Conservation (phyloP, 1,139 yeast species). For the Candida tetrigidarum region DNA sequence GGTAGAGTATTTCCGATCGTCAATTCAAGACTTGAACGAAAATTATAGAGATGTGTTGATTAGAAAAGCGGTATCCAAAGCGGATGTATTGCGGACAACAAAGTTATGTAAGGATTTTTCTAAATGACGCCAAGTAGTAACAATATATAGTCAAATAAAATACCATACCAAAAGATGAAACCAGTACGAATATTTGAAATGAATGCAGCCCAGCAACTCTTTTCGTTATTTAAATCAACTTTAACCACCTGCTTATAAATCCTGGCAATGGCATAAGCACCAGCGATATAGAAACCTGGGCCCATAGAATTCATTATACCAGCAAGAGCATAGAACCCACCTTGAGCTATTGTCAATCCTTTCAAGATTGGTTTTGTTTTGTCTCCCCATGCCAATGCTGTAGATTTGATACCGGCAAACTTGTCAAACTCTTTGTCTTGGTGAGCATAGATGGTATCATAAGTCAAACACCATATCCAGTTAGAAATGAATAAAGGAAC, state of each 20-base stretch:
- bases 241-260: slow-evolving; percentile 64
- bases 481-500: slow-evolving; percentile 77
- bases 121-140: slow-evolving; percentile 48
- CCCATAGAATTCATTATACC: slow-evolving; percentile 87
- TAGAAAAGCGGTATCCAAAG: slow-evolving; percentile 33
- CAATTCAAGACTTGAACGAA: slow-evolving; percentile 27
- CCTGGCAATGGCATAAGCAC: slow-evolving; percentile 70
- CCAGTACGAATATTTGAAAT: slow-evolving; percentile 82
- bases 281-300: slow-evolving; percentile 75
- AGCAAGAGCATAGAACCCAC: slow-evolving; percentile 64
- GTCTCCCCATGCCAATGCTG: slow-evolving; percentile 93
- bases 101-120: slow-evolving; percentile 18
- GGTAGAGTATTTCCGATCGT: slow-evolving; percentile 28
- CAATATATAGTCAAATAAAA: slow-evolving; percentile 71
- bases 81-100: slow-evolving; percentile 24
- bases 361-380: slow-evolving; percentile 71
- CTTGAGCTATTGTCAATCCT: slow-evolving; percentile 68
- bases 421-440: slow-evolving; percentile 92
- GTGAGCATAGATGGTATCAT: slow-evolving; percentile 97
- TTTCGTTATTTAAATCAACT: slow-evolving; percentile 81
- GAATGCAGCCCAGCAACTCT: slow-evolving; percentile 82
- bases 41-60: slow-evolving; percentile 24
- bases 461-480: slow-evolving; percentile 92
- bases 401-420: slow-evolving; percentile 89
- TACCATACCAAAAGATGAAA: slow-evolving; percentile 74